Conservation (phyloP, 176 grass and related monocot species). For the Rhynchospora pubera region DNA sequence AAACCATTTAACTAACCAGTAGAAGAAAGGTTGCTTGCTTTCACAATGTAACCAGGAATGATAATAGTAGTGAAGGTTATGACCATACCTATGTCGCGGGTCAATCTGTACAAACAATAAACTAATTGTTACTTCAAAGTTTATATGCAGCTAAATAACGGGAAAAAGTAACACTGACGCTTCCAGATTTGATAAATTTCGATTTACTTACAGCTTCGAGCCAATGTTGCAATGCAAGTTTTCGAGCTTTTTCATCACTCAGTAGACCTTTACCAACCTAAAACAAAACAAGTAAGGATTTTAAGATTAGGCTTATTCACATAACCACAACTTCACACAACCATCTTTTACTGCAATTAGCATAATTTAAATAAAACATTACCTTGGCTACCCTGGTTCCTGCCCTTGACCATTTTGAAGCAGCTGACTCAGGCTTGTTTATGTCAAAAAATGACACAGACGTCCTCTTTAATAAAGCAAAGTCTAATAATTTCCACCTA, state of each 20-base stretch:
- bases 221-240: conserved; percentile 95
- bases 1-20: conserved; percentile 48
- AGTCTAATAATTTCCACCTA: conserved; percentile 92
- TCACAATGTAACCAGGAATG: conserved; percentile 64
- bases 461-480: conserved; percentile 64
- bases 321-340: background rate
- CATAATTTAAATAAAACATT: conserved; percentile 9
- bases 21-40: conserved; percentile 93
- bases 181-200: background rate
- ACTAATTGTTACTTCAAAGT: background rate
- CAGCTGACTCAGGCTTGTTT: conserved; percentile 53
- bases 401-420: conserved; percentile 80
- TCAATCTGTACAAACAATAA: conserved; percentile 59
- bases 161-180: background rate
- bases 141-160: background rate
- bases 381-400: conserved; percentile 79
- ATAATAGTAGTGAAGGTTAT: conserved; percentile 94
- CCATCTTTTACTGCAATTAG: background rate
- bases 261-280: conserved; percentile 89
- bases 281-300: background rate
- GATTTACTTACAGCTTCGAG: conserved; percentile 68
- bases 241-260: conserved; percentile 86
- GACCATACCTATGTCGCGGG: conserved; percentile 83
- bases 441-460: conserved; percentile 83
- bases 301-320: conserved; percentile 2